Conservation (phyloP, 2,329 filamentous ascomycete species). For the Cladosporium sp. region DNA sequence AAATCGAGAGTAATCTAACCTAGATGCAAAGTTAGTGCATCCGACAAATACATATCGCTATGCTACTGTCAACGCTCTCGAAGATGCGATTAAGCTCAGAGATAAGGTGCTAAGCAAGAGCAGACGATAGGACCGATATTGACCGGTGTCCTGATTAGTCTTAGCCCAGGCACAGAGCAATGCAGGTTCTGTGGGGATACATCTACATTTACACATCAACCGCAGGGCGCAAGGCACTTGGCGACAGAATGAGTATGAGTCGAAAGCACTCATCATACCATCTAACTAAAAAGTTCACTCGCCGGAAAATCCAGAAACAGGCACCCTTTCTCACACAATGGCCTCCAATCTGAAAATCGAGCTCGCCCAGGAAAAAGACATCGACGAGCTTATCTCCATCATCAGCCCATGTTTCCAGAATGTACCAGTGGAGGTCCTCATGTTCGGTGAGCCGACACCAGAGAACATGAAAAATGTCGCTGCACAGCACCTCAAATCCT, state of each 20-base stretch:
- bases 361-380: slow-evolving; percentile 26
- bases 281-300: neutral
- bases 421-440: slow-evolving; percentile 16
- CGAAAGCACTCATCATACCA: neutral
- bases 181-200: neutral
- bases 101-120: neutral
- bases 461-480: slow-evolving; percentile 20
- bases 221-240: slow-evolving; percentile 1
- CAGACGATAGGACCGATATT: neutral
- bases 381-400: slow-evolving; percentile 27
- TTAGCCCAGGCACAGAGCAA: neutral
- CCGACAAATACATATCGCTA: too few relatives aligned
- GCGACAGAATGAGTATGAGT: neutral
- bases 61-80: neutral
- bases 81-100: neutral
- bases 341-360: slow-evolving; percentile 24
- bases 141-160: neutral
- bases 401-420: slow-evolving; percentile 24
- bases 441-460: slow-evolving; percentile 25
- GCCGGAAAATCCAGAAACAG: neutral
- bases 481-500: slow-evolving; percentile 26
- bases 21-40: too few relatives aligned
- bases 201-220: neutral
- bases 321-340: slow-evolving; percentile 7
- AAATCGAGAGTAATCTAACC: too few relatives aligned